A percentile compares a stretch with the other conserved stretches of the same genome.
Conservation (phyloP, 1,139 yeast species). For the Saccharomyces uvarum region DNA sequence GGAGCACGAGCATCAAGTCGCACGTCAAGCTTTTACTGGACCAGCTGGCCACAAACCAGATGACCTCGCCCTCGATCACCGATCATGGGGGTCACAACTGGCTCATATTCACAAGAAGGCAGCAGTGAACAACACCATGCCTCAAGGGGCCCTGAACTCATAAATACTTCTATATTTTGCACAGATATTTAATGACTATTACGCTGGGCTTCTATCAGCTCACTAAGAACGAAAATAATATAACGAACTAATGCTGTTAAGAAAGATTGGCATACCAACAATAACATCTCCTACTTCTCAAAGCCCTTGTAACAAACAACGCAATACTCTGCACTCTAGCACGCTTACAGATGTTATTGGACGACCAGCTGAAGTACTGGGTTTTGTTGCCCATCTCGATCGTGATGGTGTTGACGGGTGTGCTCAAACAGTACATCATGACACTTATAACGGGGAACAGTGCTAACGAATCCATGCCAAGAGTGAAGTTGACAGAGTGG, state of each 20-base stretch:
- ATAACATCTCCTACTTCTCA: not conserved
- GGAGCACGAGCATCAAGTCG: not conserved
- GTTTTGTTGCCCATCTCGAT: slow-evolving; percentile 81
- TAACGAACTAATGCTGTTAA: not conserved
- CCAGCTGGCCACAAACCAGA: slow-evolving; percentile 11
- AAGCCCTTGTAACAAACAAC: not conserved
- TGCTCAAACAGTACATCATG: slow-evolving; percentile 65
- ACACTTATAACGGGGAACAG: slow-evolving; percentile 41
- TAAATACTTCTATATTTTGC: not conserved
- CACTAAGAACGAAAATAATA: not conserved
- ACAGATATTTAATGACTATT: not conserved
- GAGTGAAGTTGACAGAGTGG: slow-evolving; percentile 53
- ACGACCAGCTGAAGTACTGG: slow-evolving; percentile 82
- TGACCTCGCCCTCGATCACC: slow-evolving; percentile 12
- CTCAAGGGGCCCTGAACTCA: not conserved
- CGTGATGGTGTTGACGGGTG: slow-evolving; percentile 87
- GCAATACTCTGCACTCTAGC: not conserved
- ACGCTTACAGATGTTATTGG: slow-evolving; percentile 39
- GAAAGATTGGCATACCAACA: not conserved
- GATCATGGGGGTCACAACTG: slow-evolving; percentile 8
- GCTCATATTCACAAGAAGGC: slow-evolving; percentile 12
- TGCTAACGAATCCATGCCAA: slow-evolving; percentile 30
- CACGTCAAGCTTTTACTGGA: slow-evolving; percentile 9
- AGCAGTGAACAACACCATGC: not conserved
- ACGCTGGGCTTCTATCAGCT: not conserved